These are phyloP conservation scores for Elsinoe batatas DNA, from an alignment of 2,329 filamentous ascomycete species.

Conservation along the genomic window DNA sequence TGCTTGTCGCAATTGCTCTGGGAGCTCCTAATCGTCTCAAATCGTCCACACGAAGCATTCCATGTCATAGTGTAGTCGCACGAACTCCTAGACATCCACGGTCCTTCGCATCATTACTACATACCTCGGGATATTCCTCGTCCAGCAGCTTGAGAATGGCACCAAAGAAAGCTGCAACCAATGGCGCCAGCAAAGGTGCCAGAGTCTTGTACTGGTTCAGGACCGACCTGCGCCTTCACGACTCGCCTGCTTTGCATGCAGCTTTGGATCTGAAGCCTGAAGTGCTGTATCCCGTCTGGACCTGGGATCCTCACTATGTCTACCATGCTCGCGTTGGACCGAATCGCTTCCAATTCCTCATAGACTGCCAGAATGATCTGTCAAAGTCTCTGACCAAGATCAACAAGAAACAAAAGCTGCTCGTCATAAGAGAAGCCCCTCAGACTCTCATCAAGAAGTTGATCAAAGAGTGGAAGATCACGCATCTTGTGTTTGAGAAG, in stretches of 20 bases:
- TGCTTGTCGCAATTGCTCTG: background rate
- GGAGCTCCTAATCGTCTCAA: background rate
- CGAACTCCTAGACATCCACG: background rate
- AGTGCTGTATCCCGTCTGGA: slow-evolving; percentile 65
- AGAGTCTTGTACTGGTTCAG: slow-evolving; percentile 69
- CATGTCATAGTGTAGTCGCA: background rate
- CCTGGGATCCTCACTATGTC: slow-evolving; percentile 73
- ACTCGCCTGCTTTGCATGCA: slow-evolving; percentile 63
- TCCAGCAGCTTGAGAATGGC: background rate
- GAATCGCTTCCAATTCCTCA: slow-evolving; percentile 67
- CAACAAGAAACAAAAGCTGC: slow-evolving; percentile 61
- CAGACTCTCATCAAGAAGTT: slow-evolving; percentile 62
- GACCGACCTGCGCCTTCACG: slow-evolving; percentile 67
- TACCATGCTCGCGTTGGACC: slow-evolving; percentile 59
- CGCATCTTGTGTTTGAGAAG: slow-evolving; percentile 69
- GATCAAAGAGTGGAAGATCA: slow-evolving; percentile 63
- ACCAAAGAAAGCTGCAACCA: slow-evolving; percentile 13
- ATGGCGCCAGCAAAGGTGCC: slow-evolving; percentile 21
- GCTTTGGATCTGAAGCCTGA: slow-evolving; percentile 60
- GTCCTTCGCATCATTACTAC: too few relatives aligned
- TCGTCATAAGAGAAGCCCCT: slow-evolving; percentile 62
- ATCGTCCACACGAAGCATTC: background rate
- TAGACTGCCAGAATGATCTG: slow-evolving; percentile 65
- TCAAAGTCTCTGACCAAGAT: slow-evolving; percentile 56
- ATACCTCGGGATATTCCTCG: background rate